Base-by-base conservation (phyloP, 768 basidiomycete genomes). In the Serendipita sp. region DNA sequence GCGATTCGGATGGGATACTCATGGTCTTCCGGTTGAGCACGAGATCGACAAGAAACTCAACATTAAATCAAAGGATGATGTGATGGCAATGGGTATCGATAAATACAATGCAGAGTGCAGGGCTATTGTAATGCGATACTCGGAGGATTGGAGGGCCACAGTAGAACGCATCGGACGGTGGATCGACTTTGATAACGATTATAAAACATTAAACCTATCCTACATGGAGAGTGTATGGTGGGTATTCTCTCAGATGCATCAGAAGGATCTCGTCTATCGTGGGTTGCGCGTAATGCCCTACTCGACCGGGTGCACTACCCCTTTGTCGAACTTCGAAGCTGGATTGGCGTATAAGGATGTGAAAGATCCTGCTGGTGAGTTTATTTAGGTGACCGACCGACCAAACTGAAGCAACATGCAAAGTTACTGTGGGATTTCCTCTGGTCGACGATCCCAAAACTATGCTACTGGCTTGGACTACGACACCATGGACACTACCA, bases 181-280 rank as follows among this genome's bases (percentile, higher is more conserved):
- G 96, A 98, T 99, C 76, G 96, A 99, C 75, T 99, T 99, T 69
- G 96, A 99, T 74, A 90, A 97, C 69, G 96, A 97, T 70, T 99
- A 99, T 79, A 98, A 97, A 79, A 99, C 96, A 15, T 81, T 98
- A 67, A 92, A 98, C 70, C 74, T 84, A 4, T 77, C 84, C 6
- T 99, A 90, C 74, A 98, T 99, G 96, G 96, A 99, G 78, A 86
- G 85, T 53, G 91, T 96, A 10, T 99, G 96, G 96, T 99, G 96
- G 96, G 96, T 91, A 6, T 99, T 99, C 74, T 79, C 83, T 63
- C 85, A 93, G 72, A 81, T 99, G n/a, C 95, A 86, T 80, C 83
- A 92, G 71, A 95, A 92, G 73, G 84, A 80, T 3, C 75, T 93
- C 76, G 93, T 99, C 16, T 99, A 99, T 74, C 83, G 91, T 15